Evolutionary conservation across 2,329 filamentous ascomycete genomes (phyloP).

Genomic region (Purpureocillium lavendulum): DNA sequence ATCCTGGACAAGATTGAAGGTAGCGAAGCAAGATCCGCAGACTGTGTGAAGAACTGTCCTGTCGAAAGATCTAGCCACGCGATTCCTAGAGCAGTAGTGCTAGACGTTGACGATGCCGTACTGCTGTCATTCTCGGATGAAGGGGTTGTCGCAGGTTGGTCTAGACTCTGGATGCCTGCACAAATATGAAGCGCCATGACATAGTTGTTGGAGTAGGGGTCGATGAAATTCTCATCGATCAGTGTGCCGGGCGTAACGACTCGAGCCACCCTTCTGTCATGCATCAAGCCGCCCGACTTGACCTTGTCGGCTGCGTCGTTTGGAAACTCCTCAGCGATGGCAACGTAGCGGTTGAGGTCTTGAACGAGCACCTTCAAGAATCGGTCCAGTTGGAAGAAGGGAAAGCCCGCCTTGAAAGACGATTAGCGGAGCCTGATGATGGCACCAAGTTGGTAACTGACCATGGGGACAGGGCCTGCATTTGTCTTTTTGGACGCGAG

Average conservation of each 20-base stretch:
- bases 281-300: slow-evolving; percentile 70
- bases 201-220: slow-evolving; percentile 90
- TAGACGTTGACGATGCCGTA: slow-evolving; percentile 5
- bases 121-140: not conserved
- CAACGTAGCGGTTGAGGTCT: slow-evolving; percentile 83
- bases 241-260: slow-evolving; percentile 91
- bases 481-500: slow-evolving; percentile 73
- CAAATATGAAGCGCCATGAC: slow-evolving; percentile 67
- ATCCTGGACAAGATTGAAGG: slow-evolving; percentile 78
- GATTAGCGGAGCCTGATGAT: slow-evolving; percentile 6
- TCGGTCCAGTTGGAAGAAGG: slow-evolving; percentile 83
- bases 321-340: slow-evolving; percentile 86
- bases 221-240: slow-evolving; percentile 96
- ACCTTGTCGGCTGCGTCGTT: slow-evolving; percentile 61
- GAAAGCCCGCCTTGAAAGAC: slow-evolving; percentile 68
- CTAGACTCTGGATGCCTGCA: not conserved
- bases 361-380: slow-evolving; percentile 91
- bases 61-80: slow-evolving; percentile 95
- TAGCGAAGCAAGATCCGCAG: slow-evolving; percentile 59
- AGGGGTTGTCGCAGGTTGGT: not conserved
- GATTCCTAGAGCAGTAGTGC: slow-evolving; percentile 52
- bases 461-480: slow-evolving; percentile 77
- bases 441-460: slow-evolving; percentile 26
- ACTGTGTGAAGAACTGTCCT: slow-evolving; percentile 85
- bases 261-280: slow-evolving; percentile 75